Percentiles rank a stretch among this genome's conserved stretches.
These are phyloP conservation scores for Ceratobasidium sp. DNA, from an alignment of 1,284 basidiomycete species.

Conservation along the genomic window DNA sequence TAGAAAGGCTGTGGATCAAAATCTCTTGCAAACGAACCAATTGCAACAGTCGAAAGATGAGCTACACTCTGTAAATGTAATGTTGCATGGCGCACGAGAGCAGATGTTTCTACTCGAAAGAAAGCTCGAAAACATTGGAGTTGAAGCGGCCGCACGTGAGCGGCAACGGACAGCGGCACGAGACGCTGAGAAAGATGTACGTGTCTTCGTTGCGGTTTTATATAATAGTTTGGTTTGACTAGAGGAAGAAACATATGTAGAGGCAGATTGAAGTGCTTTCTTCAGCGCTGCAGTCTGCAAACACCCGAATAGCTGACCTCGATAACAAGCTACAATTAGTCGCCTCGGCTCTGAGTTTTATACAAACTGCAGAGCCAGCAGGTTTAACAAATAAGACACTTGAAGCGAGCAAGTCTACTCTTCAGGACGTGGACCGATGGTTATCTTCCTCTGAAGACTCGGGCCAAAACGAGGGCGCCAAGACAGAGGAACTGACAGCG, in stretches of 20 bases:
- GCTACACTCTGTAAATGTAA: constrained; percentile 11
- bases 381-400: not conserved
- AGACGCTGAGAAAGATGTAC: constrained; percentile 20
- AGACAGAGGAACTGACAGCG: not conserved
- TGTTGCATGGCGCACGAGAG: constrained; percentile 34
- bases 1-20: constrained; percentile 26
- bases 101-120: constrained; percentile 27
- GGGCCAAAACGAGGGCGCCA: not conserved
- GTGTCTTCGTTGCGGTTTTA: not conserved
- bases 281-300: constrained; percentile 13
- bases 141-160: not conserved
- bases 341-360: not conserved
- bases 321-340: constrained; percentile 12
- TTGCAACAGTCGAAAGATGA: constrained; percentile 16
- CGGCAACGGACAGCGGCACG: constrained; percentile 1
- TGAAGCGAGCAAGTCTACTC: not conserved
- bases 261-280: constrained; percentile 22
- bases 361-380: not conserved
- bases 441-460: not conserved
- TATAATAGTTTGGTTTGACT: not conserved
- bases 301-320: constrained; percentile 26
- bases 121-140: not conserved
- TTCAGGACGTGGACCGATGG: constrained; percentile 7
- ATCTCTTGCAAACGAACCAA: constrained; percentile 2
- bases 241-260: not conserved